These are phyloP conservation scores for Paramecium biaurelia DNA, from an alignment of 73 alveolate genomes.

Conservation along the genomic window DNA sequence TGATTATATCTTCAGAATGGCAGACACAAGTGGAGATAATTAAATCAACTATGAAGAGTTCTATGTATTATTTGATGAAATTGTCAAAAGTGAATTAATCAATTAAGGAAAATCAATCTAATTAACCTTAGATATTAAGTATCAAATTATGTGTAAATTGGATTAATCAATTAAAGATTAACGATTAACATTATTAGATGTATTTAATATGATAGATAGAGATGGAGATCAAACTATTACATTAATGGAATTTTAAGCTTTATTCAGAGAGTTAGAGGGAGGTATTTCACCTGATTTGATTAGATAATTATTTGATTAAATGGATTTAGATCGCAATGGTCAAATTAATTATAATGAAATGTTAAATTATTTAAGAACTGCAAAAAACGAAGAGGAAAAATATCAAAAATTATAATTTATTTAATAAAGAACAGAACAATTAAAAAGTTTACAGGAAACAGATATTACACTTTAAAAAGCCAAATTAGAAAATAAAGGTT, in stretches of 20 bases:
- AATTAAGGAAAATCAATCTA: not conserved
- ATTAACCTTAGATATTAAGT: not conserved
- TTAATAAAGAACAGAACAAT: constrained; percentile 22
- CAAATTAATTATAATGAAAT: constrained; percentile 53
- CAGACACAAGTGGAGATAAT: constrained; percentile 62
- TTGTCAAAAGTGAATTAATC: constrained; percentile 40
- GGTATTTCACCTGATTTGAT: constrained; percentile 11
- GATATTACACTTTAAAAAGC: constrained; percentile 9
- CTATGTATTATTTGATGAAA: constrained; percentile 57
- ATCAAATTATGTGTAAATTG: constrained; percentile 16
- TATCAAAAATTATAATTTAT: constrained; percentile 3
- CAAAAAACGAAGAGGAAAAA: constrained; percentile 46
- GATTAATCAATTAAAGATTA: constrained; percentile 42
- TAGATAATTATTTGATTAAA: constrained; percentile 45
- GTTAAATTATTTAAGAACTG: constrained; percentile 47
- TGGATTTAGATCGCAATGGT: constrained; percentile 58
- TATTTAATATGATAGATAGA: constrained; percentile 47
- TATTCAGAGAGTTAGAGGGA: constrained; percentile 9
- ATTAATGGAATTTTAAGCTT: not conserved
- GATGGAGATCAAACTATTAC: constrained; percentile 34
- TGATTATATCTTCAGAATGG: constrained; percentile 59
- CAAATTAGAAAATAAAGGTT: not conserved
- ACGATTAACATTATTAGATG: constrained; percentile 33
- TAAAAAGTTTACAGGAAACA: not conserved
- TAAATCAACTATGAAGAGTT: constrained; percentile 53